Base-by-base conservation (phyloP, 1,139 yeast species). In the Hansenula sp. region DNA sequence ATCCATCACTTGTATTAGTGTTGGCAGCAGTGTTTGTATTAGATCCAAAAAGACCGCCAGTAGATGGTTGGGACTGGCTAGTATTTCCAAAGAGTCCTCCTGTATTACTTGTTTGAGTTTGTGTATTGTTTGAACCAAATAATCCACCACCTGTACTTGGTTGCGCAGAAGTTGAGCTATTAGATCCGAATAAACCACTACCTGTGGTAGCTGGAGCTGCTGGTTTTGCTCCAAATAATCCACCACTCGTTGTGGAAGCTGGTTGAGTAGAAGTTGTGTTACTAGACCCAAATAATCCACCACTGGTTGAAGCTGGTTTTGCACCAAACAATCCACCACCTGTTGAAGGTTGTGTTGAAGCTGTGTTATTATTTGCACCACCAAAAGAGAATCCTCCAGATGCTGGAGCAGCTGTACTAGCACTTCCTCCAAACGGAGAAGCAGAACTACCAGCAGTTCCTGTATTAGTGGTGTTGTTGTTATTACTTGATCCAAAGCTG, bases 131-230 rank as follows among this genome's bases (percentile, higher is more conserved):
- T 10, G 38, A 29, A 5, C 53, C 57, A 42, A 53, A 51, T 24
- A 53, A 36, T 13, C 55, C 57, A 10, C 56, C 54, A 9, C 48
- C 31, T 16, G 47, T 35, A 9, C 48, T 34, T 13, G 32, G 22
- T 12, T 13, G 16, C 25, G 44, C 31, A 17, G 50, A 24, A 20
- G 40, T 36, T 40, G 57, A 44, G 44, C 45, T 43, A 38, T 41
- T 40, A 13, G 62, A 62, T 36, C 73, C 72, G 54, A 69, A 54
- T 16, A 57, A 36, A 2, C 59, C 56, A 21, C 44, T 55, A 9
- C 41, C 34, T 43, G 41, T 36, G 18, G 41, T 31, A 41, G 32
- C 18, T 46, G 52, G 20, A 38, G 46, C 40, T 36, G 50, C 40
- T 6, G 25, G 14, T 22, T 33, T 42, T 9, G 39, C 27, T 1